phyloP scores from a whole-genome alignment of 1,139 yeast species.

The Pichia sp. region DNA sequence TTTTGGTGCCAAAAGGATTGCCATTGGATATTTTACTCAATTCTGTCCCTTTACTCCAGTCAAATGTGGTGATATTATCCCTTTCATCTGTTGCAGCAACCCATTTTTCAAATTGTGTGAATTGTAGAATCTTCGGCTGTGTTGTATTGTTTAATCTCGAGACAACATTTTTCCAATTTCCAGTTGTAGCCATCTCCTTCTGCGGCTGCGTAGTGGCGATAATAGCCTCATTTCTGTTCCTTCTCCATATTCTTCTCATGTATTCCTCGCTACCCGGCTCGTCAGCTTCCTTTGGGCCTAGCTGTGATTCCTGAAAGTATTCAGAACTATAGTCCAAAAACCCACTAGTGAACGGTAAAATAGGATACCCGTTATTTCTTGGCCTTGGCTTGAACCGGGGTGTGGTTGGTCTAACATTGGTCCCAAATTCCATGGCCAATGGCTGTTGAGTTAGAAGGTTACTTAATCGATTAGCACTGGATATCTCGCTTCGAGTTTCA shows the following conservation, averaged over 20 bases:
- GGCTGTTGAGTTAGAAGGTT: slow-evolving; percentile 40
- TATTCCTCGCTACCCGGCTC: slow-evolving; percentile 92
- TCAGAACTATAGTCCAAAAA: slow-evolving; percentile 88
- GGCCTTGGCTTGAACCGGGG: slow-evolving; percentile 46
- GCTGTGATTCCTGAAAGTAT: slow-evolving; percentile 95
- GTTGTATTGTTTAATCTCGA: slow-evolving; percentile 65
- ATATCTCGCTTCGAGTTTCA: slow-evolving; percentile 34
- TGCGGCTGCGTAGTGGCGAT: slow-evolving; percentile 88
- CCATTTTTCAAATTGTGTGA: slow-evolving; percentile 88
- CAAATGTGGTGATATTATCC: slow-evolving; percentile 83
- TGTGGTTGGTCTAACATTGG: slow-evolving; percentile 47
- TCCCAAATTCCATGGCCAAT: slow-evolving; percentile 44
- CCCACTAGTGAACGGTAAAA: slow-evolving; percentile 63
- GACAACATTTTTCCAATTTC: slow-evolving; percentile 76
- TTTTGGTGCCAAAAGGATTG: slow-evolving; percentile 81
- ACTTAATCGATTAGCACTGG: slow-evolving; percentile 22
- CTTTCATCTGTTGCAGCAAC: slow-evolving; percentile 79
- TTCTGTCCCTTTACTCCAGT: slow-evolving; percentile 63
- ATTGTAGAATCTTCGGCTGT: slow-evolving; percentile 73
- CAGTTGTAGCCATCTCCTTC: slow-evolving; percentile 75
- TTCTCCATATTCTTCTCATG: slow-evolving; percentile 79
- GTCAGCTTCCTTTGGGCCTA: slow-evolving; percentile 79
- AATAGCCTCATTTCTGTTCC: slow-evolving; percentile 81
- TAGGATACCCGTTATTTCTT: slow-evolving; percentile 36
- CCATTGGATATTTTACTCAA: slow-evolving; percentile 74